Percentiles rank a stretch among this genome's conserved stretches.
Conservation (phyloP, 345 rosid species). For the Hevea brasiliensis region DNA sequence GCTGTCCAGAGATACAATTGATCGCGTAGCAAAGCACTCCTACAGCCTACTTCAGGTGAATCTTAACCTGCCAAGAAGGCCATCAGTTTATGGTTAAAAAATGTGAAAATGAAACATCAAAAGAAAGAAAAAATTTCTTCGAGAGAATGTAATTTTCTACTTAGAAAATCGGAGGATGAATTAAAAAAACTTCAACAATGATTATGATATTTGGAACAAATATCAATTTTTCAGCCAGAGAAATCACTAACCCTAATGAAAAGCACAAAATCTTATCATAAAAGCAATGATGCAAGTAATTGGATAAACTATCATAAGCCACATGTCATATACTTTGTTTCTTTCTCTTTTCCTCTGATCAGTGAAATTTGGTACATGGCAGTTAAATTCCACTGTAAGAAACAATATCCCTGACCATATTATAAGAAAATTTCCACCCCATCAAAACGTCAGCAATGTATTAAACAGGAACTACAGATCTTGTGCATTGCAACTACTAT, state of each 20-base stretch:
- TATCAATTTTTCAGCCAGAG: not conserved
- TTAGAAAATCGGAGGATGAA: not conserved
- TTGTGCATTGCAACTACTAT: not conserved
- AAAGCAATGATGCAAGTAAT: not conserved
- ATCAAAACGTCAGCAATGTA: not conserved
- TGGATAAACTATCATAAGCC: not conserved
- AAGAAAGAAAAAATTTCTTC: not conserved
- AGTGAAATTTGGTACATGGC: too few species aligned
- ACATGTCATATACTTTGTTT: too few species aligned
- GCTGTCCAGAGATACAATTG: not conserved
- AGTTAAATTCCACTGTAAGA: not conserved
- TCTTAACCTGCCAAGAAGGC: slow-evolving; percentile 21
- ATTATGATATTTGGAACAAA: not conserved
- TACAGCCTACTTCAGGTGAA: not conserved
- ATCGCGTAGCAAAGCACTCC: not conserved
- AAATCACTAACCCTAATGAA: not conserved
- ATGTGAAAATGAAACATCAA: not conserved
- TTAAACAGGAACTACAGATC: not conserved
- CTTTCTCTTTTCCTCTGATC: too few species aligned
- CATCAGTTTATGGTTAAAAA: not conserved
- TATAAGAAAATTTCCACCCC: not conserved
- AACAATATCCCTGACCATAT: not conserved
- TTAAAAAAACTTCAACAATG: not conserved
- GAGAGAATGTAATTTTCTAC: not conserved
- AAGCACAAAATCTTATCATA: not conserved